Conservation (phyloP, 2,329 filamentous ascomycete genomes). For the Podosphaera fusca region DNA sequence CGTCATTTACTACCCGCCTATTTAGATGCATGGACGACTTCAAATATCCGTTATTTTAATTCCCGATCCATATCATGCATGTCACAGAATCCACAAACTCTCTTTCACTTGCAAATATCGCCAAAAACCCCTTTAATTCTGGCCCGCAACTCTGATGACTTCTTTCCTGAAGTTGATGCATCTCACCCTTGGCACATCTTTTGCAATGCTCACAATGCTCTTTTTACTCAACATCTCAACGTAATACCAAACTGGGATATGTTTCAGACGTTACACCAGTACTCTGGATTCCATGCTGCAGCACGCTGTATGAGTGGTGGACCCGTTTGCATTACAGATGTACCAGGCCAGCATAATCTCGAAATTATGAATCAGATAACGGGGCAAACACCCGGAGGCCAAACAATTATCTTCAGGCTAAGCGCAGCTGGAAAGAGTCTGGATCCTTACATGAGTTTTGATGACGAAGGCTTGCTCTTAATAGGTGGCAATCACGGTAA, state of each 20-base stretch:
- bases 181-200: conserved; percentile 93
- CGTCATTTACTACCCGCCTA: conserved; percentile 50
- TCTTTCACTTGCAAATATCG: conserved; percentile 67
- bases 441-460: conserved; percentile 52
- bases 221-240: conserved; percentile 68
- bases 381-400: conserved; percentile 44
- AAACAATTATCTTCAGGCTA: conserved; percentile 62
- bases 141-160: conserved; percentile 75
- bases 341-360: conserved; percentile 59
- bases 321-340: conserved; percentile 84
- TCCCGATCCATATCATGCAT: conserved; percentile 76
- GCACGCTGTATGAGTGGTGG: conserved; percentile 77
- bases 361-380: conserved; percentile 61
- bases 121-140: conserved; percentile 50
- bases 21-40: conserved; percentile 66
- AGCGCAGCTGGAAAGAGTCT: conserved; percentile 49
- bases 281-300: conserved; percentile 69
- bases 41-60: conserved; percentile 55
- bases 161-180: conserved; percentile 59
- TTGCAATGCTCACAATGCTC: conserved; percentile 70
- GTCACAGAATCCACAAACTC: conserved; percentile 66
- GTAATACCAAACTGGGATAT: conserved; percentile 64
- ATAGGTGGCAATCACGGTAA: conserved; percentile 55
- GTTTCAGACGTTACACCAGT: conserved; percentile 42
- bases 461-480: conserved; percentile 51